Base-by-base conservation (phyloP, 2,329 filamentous ascomycete genomes). In the Xylaria sp. region DNA sequence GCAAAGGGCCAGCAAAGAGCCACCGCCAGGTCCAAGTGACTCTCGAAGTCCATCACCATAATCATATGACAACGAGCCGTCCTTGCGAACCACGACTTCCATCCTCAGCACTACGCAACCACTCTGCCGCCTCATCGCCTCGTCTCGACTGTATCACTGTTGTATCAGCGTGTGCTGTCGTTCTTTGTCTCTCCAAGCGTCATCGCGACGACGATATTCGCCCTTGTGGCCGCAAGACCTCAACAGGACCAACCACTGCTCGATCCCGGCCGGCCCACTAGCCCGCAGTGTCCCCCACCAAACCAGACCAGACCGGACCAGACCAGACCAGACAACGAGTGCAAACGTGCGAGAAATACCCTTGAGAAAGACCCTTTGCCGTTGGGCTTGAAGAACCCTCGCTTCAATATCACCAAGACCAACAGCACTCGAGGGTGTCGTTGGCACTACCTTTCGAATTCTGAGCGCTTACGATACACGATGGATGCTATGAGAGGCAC, bases 401-500 rank as follows among this genome's bases (percentile, higher is more conserved):
- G 33, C 35, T 48, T 11, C 29, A 47, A 57, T 57, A 33, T 31
- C 46, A 35, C 33, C 47, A 25, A 54, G 35, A 19, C 35, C 31
- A 29, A 19, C 51, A 27, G 31, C 23, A 46, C 15, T 17, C 31
- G 10, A 23, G 7, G 11, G 25, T 33, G 27, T 33, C n/a, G n/a
- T 44, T 35, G 49, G 37, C 29, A 6, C 29, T 29, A 5, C 37
- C 35, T 43, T 46, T 23, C 23, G 25, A 44, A 60, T 19, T 59
- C 35, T 53, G 38, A 29, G 43, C 41, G 35, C 40, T 48, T 31
- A 54, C 60, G 17, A 57, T 29, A 41, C 33, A 65, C 17, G 31
- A 73, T 71, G 70, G 72, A 74, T 53, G 44, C 65, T 41, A 67
- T 71, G 64, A 68, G 72, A 68, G 72, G 71, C 51, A 67, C 67